Evolutionary conservation across 176 grass and related monocot species (phyloP), one percentile per base, ranked within the genome.

Genomic region (Tillandsia leiboldiana): DNA sequence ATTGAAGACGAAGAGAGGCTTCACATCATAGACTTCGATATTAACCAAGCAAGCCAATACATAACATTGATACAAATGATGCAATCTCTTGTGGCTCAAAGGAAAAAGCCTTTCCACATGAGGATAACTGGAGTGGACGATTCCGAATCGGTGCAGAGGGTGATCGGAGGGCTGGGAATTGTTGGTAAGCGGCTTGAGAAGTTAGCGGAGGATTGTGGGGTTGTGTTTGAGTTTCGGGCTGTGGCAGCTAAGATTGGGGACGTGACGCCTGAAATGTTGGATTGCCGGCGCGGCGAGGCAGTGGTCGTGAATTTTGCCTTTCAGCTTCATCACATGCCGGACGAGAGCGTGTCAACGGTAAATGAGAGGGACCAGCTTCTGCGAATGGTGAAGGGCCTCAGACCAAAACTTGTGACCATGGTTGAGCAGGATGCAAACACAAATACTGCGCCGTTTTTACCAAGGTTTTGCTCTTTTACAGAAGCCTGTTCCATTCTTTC

Each of bases 1-100:
- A 83, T 92, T 52, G 88, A 88, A 81, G 80, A 72, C 17, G 82
- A 87, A 54, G 82, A 86, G 52, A 61, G 70, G 63, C 72, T 92
- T 78, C 90, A 92, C 77, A 88, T 92, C 70, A 92, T 92, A 0
- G 90, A 88, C 78, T 92, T 92, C 70, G 85, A 92, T 77, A 88
- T 92, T 7, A 83, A 85, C 29, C 85, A 92, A 65, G 90, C 85
- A 27, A 88, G 73, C 57, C 90, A 92, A 64, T 92, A 86, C 85
- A 26, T 48, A 62, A 88, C 79, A 72, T 70, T 92, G 74, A 88
- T 92, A 66, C 90, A 88, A 51, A 66, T 92, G 74, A 88, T 92
- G 67, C 90, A 88, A 51, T 82, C 80, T 70, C 48, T 92, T 76
- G 82, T 83, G 65, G 64, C 53, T 8, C 72, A 76, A 58, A 70